Conservation (phyloP, 2,329 filamentous ascomycete species). For the Penicillium sp. region DNA sequence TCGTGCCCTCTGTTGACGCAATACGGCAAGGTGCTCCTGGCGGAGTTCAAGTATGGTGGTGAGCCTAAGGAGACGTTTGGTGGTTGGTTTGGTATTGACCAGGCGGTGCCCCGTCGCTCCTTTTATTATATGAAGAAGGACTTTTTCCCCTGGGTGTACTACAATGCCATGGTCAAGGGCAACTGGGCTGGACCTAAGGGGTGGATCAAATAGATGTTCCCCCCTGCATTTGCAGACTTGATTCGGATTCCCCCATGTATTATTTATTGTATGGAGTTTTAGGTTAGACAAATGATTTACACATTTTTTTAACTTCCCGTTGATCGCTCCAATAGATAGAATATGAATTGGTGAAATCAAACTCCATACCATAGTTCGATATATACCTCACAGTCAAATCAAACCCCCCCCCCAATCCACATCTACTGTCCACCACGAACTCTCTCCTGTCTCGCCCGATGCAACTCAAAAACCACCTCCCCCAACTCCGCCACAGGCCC, state of each 20-base stretch:
- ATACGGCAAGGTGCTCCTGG: constrained; percentile 68
- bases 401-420: too few species aligned
- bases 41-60: constrained; percentile 70
- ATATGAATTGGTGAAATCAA: background rate
- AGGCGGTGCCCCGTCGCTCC: constrained; percentile 59
- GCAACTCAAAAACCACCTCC: constrained; percentile 21
- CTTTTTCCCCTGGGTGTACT: constrained; percentile 72
- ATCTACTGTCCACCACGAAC: too few species aligned
- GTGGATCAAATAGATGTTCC: constrained; percentile 40
- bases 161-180: constrained; percentile 65
- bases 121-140: constrained; percentile 71
- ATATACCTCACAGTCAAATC: too few species aligned
- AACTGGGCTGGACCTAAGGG: constrained; percentile 67
- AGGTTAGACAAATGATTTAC: constrained; percentile 12
- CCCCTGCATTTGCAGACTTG: constrained; percentile 4
- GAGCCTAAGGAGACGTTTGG: constrained; percentile 68
- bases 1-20: constrained; percentile 62
- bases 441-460: constrained; percentile 14
- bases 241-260: background rate
- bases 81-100: constrained; percentile 62
- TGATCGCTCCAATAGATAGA: background rate
- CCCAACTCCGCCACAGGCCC: constrained; percentile 21
- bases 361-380: too few species aligned
- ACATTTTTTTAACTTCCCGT: background rate
- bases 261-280: constrained; percentile 7